phyloP scores from a whole-genome alignment of 1,284 basidiomycete genomes.

The Cyathus pygmaeus region DNA sequence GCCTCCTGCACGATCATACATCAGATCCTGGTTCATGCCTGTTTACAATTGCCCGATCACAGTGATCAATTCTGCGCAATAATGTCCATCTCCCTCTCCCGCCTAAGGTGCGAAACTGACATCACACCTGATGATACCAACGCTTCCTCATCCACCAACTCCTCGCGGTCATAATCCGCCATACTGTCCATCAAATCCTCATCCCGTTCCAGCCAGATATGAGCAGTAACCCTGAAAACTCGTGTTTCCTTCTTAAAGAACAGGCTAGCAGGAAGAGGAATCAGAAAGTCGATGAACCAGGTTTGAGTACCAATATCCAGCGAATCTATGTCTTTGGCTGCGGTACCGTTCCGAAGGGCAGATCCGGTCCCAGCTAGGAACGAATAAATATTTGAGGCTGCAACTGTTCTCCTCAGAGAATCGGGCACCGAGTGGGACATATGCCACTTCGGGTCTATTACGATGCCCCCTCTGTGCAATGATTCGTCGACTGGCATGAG shows the following conservation, averaged over 20 bases:
- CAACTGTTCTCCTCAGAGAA: neutral
- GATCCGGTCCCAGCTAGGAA: neutral
- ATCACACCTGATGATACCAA: slow-evolving; percentile 30
- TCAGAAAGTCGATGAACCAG: slow-evolving; percentile 43
- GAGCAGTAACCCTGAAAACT: slow-evolving; percentile 32
- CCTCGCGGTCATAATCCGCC: slow-evolving; percentile 16
- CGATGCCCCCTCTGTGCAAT: no score
- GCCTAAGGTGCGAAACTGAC: slow-evolving; percentile 42
- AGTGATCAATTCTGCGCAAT: no score
- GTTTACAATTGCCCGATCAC: no score
- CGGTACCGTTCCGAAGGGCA: neutral
- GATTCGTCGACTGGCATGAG: neutral
- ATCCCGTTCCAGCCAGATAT: slow-evolving; percentile 29
- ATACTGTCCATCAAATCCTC: no score
- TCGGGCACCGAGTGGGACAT: neutral
- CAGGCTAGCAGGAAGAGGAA: slow-evolving; percentile 40
- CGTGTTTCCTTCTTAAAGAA: slow-evolving; percentile 45
- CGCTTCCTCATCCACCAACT: slow-evolving; percentile 8
- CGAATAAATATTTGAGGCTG: neutral
- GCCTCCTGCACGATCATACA: no score
- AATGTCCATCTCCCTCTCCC: slow-evolving; percentile 27
- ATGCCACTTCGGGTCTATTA: neutral
- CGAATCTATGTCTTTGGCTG: neutral
- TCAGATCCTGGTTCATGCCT: no score
- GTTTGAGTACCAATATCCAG: slow-evolving; percentile 15